These are phyloP conservation scores for Euphorbia lathyris DNA, from an alignment of 345 rosid species.

Conservation along the genomic window DNA sequence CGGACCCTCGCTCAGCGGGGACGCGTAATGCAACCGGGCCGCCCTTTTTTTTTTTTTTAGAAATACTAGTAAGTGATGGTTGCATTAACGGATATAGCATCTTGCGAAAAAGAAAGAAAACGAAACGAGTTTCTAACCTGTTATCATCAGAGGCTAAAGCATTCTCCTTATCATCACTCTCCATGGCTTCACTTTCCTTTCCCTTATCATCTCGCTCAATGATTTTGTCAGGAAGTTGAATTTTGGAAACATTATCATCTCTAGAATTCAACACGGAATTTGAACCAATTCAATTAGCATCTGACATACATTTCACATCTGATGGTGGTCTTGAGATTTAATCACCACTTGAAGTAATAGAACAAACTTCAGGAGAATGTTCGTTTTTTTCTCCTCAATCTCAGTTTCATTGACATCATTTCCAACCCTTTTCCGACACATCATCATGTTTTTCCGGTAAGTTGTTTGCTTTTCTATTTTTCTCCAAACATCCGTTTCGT, in stretches of 20 bases:
- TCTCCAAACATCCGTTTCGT: slow-evolving; percentile 39
- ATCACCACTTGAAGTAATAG: slow-evolving; percentile 7
- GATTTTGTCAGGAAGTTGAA: slow-evolving; percentile 5
- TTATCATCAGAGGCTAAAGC: slow-evolving; percentile 42
- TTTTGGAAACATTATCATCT: too few relatives aligned
- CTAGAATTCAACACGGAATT: too few relatives aligned
- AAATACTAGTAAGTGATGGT: background rate
- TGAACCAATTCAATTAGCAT: slow-evolving; percentile 9
- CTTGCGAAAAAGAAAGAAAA: background rate
- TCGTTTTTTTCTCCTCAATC: slow-evolving; percentile 34
- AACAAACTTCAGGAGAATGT: slow-evolving; percentile 23
- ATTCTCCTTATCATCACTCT: slow-evolving; percentile 57
- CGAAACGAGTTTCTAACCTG: slow-evolving; percentile 33
- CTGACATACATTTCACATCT: background rate
- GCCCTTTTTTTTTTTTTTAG: too few relatives aligned
- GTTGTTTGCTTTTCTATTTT: slow-evolving; percentile 26
- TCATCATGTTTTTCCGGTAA: slow-evolving; percentile 10
- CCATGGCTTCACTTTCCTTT: slow-evolving; percentile 26
- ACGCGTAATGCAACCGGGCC: too few relatives aligned
- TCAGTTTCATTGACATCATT: slow-evolving; percentile 33
- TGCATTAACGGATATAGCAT: slow-evolving; percentile 6
- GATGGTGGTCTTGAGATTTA: slow-evolving; percentile 2
- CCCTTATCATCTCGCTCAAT: slow-evolving; percentile 25
- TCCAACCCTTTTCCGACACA: slow-evolving; percentile 21
- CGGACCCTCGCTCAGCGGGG: too few relatives aligned